Conservation (phyloP, 768 basidiomycete genomes). For the Boletus rubroflammeus region DNA sequence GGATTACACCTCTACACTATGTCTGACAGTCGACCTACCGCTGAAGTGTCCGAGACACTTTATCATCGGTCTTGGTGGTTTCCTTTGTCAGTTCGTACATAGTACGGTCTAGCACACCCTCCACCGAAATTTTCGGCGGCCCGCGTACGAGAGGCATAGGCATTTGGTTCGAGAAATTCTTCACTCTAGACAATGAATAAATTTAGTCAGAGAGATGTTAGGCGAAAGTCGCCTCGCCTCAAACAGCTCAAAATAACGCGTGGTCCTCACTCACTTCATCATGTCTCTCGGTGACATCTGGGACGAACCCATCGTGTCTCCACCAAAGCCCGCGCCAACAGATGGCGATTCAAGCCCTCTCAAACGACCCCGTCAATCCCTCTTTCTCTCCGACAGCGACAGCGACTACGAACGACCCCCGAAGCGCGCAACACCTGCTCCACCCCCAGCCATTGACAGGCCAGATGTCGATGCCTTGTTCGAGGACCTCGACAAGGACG, state of each 20-base stretch:
- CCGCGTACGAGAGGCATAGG: background rate
- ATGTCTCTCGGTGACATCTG: slow-evolving; percentile 56
- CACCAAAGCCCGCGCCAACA: slow-evolving; percentile 15
- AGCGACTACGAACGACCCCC: slow-evolving; percentile 38
- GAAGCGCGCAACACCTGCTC: slow-evolving; percentile 22
- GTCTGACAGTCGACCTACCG: background rate
- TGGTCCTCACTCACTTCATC: slow-evolving; percentile 1
- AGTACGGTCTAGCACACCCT: background rate
- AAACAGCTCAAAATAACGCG: slow-evolving; percentile 32
- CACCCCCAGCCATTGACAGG: slow-evolving; percentile 7
- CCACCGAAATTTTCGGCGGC: background rate
- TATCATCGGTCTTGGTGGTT: background rate
- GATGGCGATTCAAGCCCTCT: slow-evolving; percentile 13
- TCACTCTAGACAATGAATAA: background rate
- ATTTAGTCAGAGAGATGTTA: no score
- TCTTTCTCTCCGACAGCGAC: slow-evolving; percentile 55
- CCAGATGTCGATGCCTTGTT: slow-evolving; percentile 43
- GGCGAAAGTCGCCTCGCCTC: background rate
- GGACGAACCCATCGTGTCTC: slow-evolving; percentile 46
- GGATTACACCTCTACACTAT: background rate
- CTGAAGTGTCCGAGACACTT: background rate
- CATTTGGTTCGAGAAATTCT: background rate
- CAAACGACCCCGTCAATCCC: slow-evolving; percentile 37
- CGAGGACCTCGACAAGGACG: slow-evolving; percentile 47
- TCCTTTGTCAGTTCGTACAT: background rate